A percentile compares a stretch with the other conserved stretches of the same genome.
phyloP scores from a whole-genome alignment of 2,329 filamentous ascomycete genomes.

The Ascochyta rabiei region DNA sequence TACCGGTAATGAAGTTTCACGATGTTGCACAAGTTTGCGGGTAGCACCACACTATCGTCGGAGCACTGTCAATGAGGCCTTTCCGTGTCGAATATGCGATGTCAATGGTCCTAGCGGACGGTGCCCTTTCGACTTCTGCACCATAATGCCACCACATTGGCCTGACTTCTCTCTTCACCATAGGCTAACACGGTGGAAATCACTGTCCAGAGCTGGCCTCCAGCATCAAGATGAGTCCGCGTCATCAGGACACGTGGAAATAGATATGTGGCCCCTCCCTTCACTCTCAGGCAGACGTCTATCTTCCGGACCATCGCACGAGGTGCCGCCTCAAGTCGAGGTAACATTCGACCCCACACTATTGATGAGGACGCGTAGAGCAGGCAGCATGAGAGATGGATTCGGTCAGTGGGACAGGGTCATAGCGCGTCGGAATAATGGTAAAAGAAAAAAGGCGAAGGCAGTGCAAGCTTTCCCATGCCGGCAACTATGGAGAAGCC shows the following conservation, averaged over 20 bases:
- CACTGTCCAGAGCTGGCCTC: background rate
- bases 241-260: conserved; percentile 1
- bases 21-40: background rate
- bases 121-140: background rate
- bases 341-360: conserved; percentile 6
- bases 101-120: background rate
- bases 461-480: background rate
- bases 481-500: conserved; percentile 3
- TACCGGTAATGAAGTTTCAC: conserved; percentile 9
- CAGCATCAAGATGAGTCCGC: conserved; percentile 1
- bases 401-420: background rate
- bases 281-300: background rate
- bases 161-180: background rate
- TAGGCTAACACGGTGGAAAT: background rate
- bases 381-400: conserved; percentile 3
- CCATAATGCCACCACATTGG: background rate
- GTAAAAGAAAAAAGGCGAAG: background rate
- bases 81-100: background rate
- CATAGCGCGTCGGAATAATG: conserved; percentile 1
- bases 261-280: background rate
- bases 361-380: conserved; percentile 17
- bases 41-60: background rate
- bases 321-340: background rate
- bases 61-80: background rate
- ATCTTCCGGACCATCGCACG: background rate